phyloP scores from a whole-genome alignment of 805 yeast species.

The Ogataea naganishii region DNA sequence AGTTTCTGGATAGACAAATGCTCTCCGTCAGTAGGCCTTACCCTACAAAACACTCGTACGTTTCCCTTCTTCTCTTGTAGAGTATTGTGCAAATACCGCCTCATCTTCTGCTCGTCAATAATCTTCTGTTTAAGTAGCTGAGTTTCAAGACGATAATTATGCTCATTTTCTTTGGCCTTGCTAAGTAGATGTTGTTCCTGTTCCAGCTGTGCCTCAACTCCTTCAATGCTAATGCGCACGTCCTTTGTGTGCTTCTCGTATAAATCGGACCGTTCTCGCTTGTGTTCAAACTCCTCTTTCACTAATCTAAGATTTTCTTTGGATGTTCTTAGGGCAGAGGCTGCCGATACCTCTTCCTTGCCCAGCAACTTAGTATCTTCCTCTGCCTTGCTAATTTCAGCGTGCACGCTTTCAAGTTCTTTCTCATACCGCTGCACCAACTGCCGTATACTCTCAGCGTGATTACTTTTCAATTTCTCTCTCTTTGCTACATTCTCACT shows the following conservation, averaged over 20 bases:
- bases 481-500: neutral
- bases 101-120: conserved; percentile 19
- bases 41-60: conserved; percentile 82
- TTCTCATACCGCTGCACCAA: neutral
- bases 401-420: neutral
- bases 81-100: conserved; percentile 62
- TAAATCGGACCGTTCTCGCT: conserved; percentile 3
- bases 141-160: conserved; percentile 16
- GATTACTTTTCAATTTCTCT: neutral
- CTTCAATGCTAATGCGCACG: conserved; percentile 6
- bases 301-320: conserved; percentile 2
- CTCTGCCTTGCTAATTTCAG: conserved; percentile 1
- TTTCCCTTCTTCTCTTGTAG: conserved; percentile 88
- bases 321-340: no score
- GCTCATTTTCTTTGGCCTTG: conserved; percentile 6
- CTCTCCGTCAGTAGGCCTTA: conserved; percentile 45
- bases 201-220: conserved; percentile 2
- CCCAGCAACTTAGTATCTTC: no score
- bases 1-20: conserved; percentile 18
- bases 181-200: neutral
- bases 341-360: no score
- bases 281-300: conserved; percentile 1
- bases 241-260: conserved; percentile 5
- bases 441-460: conserved; percentile 1
- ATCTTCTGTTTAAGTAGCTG: conserved; percentile 18